Evolutionary conservation across 169 alveolate species (phyloP), one percentile per base, ranked within the genome.

Genomic region (Plasmodium chabaudi): DNA sequence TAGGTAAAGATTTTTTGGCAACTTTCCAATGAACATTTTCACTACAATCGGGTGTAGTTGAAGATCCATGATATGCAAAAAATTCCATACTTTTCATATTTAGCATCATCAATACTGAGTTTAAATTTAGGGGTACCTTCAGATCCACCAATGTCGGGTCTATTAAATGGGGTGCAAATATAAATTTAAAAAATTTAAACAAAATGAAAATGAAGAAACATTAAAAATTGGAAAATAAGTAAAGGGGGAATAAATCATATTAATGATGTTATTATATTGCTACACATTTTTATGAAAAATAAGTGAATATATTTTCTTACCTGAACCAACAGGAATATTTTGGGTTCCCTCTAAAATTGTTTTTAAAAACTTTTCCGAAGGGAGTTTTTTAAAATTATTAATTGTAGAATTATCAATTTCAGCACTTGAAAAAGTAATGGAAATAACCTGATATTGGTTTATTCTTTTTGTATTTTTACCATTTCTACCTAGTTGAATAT

Each of bases 11-110:
- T 72, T 94, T 93, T 87, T 94, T 92, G 15, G 97, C 97, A 9
- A 95, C 97, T 70, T 93, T 94, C 97, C 97, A 94, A 27, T 93
- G 69, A 46, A 95, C 95, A 53, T 94, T 94, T 72, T 95, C 97
- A 53, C 92, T 95, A 64, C 97, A 95, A 15, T 88, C 93, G 2
- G 96, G 96, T 67, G 87, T 91, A 10, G 97, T 95, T 42, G 93
- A 92, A 59, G 95, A 93, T 2, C 97, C 97, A 63, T 92, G 95
- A 70, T 95, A 94, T n/a, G 96, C 94, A 51, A 93, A 91, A 86
- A 94, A 94, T 59, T 93, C 93, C 89, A 92, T 68, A 53, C 90
- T 88, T 72, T 94, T 92, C 10, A 93, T 92, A 90, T 95, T 96
- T 44, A 95, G 65, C 97, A 94, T 95, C 97, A 94, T 92, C 87